Conservation (phyloP, 2,329 filamentous ascomycete species). For the Diaporthe longicolla region DNA sequence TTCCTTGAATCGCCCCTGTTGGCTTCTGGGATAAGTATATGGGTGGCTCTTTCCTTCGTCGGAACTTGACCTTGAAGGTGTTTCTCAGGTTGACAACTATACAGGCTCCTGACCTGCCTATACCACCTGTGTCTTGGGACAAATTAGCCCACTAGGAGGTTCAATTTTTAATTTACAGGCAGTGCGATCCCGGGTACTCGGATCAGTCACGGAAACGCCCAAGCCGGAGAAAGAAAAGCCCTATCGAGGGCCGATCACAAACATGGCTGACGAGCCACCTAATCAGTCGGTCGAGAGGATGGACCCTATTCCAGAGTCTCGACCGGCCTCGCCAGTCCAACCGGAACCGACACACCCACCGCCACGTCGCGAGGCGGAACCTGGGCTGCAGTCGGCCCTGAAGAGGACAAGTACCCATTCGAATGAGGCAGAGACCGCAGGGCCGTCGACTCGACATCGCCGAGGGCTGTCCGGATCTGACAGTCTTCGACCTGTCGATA, state of each 20-base stretch:
- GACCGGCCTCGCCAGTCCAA: conserved; percentile 39
- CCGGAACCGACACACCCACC: conserved; percentile 38
- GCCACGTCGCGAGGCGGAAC: conserved; percentile 21
- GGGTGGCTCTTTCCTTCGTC: conserved; percentile 5
- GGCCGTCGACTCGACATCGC: conserved; percentile 19
- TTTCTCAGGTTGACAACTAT: conserved; percentile 35
- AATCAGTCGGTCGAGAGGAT: conserved; percentile 37
- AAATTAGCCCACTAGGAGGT: conserved; percentile 40
- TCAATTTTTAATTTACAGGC: conserved; percentile 36
- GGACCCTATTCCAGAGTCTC: conserved; percentile 40
- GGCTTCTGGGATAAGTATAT: conserved; percentile 33
- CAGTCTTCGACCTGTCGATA: conserved; percentile 35
- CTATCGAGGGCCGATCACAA: conserved; percentile 18
- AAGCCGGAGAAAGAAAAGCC: conserved; percentile 28
- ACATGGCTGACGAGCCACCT: conserved; percentile 35
- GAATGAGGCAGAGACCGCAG: conserved; percentile 21
- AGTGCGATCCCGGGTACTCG: conserved; percentile 39
- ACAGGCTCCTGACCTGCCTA: conserved; percentile 39
- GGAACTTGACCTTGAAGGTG: conserved; percentile 14
- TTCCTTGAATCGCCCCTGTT: not conserved
- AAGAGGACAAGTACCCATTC: conserved; percentile 26
- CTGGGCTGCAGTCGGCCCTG: conserved; percentile 27
- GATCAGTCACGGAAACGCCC: conserved; percentile 34
- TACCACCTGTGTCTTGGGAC: conserved; percentile 40
- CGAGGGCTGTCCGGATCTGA: conserved; percentile 37